Evolutionary conservation across 1,139 yeast genomes (phyloP).

Genomic region (Yamadazyma mexicana): DNA sequence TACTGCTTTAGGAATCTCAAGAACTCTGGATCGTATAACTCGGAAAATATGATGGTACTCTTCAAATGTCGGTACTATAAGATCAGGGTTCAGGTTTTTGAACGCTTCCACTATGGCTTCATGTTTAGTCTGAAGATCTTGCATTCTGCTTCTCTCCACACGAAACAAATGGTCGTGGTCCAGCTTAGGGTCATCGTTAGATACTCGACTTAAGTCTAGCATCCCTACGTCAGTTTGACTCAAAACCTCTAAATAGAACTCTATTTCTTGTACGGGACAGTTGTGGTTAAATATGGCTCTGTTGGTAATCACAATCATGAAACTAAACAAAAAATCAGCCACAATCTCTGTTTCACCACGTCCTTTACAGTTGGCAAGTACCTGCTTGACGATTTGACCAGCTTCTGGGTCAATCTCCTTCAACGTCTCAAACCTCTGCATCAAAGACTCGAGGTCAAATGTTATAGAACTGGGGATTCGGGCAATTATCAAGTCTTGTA

Average conservation of each 20-base stretch:
- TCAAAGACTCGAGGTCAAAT: constrained; percentile 29
- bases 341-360: constrained; percentile 32
- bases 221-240: constrained; percentile 19
- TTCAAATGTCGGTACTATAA: constrained; percentile 21
- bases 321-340: constrained; percentile 26
- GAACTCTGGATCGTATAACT: constrained; percentile 56
- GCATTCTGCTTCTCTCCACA: constrained; percentile 16
- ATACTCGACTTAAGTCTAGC: constrained; percentile 6
- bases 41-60: constrained; percentile 42
- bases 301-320: constrained; percentile 15
- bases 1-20: constrained; percentile 57
- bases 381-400: constrained; percentile 21
- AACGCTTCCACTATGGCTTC: constrained; percentile 10
- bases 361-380: constrained; percentile 20
- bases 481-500: constrained; percentile 25
- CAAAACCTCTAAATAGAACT: constrained; percentile 29
- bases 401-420: constrained; percentile 21
- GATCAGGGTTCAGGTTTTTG: constrained; percentile 13
- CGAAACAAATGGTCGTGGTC: constrained; percentile 16
- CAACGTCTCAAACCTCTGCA: constrained; percentile 25
- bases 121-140: constrained; percentile 16
- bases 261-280: constrained; percentile 15
- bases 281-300: not conserved
- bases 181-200: constrained; percentile 5
- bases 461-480: constrained; percentile 33